Percentiles rank a stretch among this genome's conserved stretches.
Evolutionary conservation across 2,329 filamentous ascomycete species (phyloP).

Genomic region (Diatrype stigma): DNA sequence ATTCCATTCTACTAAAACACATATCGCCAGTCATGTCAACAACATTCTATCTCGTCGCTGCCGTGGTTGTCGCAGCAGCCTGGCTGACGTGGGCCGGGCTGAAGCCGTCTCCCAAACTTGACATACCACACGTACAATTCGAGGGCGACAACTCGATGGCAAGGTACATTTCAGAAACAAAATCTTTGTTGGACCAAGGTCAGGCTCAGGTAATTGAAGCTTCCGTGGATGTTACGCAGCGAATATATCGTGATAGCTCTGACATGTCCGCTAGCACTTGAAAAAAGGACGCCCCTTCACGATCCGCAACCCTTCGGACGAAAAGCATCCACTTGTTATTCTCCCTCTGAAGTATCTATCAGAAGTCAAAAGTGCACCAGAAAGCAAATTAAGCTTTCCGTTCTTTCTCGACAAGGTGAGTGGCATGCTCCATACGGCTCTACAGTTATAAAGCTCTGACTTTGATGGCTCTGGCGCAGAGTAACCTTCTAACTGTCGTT

Average conservation of each 20-base stretch:
- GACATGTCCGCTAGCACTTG: slow-evolving; percentile 2
- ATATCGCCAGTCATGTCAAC: too few species aligned
- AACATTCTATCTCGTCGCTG: too few species aligned
- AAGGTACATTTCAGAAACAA: background rate
- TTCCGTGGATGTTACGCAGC: background rate
- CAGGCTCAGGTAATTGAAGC: background rate
- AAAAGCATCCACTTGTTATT: slow-evolving; percentile 6
- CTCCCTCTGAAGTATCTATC: slow-evolving; percentile 11
- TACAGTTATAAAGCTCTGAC: background rate
- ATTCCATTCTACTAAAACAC: too few species aligned
- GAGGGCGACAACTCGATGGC: background rate
- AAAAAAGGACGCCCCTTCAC: slow-evolving; percentile 8
- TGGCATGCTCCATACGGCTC: background rate
- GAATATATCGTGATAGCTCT: background rate
- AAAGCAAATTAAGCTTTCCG: slow-evolving; percentile 7
- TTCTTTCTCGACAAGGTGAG: slow-evolving; percentile 6
- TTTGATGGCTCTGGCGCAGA: background rate
- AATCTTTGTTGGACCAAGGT: slow-evolving; percentile 1
- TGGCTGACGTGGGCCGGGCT: background rate
- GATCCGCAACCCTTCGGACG: slow-evolving; percentile 7
- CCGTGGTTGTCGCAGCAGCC: background rate
- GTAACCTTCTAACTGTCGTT: slow-evolving; percentile 2
- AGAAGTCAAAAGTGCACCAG: slow-evolving; percentile 10
- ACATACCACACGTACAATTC: background rate
- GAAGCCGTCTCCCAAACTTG: background rate